Percentiles rank a stretch among this genome's conserved stretches.
These are phyloP conservation scores for Dictyostelium firmibasis DNA, from an alignment of 78 protist species.

Conservation along the genomic window DNA sequence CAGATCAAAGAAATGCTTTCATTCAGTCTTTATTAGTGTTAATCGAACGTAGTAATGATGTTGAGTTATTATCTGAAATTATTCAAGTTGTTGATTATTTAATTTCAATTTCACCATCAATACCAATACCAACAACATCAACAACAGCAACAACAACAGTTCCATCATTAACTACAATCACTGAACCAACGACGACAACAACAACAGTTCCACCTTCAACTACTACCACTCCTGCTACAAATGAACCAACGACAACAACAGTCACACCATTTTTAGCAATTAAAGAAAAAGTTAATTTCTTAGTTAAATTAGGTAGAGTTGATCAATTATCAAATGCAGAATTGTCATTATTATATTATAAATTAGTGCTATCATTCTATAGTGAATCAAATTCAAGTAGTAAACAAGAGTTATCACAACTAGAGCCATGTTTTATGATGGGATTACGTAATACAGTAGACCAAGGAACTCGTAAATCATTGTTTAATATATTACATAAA, in stretches of 20 bases:
- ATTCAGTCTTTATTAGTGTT: constrained; percentile 25
- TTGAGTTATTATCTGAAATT: constrained; percentile 44
- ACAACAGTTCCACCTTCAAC: neutral
- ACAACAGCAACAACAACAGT: neutral
- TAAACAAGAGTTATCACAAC: constrained; percentile 54
- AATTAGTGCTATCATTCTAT: constrained; percentile 35
- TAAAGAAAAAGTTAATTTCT: constrained; percentile 71
- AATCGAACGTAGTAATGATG: constrained; percentile 46
- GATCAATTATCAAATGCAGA: constrained; percentile 38
- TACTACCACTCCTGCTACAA: neutral
- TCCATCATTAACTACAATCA: neutral
- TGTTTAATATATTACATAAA: constrained; percentile 13
- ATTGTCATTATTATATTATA: constrained; percentile 9
- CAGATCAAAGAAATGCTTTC: constrained; percentile 70
- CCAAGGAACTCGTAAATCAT: constrained; percentile 29
- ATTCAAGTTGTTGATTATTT: constrained; percentile 12
- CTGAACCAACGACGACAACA: neutral
- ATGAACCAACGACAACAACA: neutral
- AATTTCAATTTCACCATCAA: constrained; percentile 14
- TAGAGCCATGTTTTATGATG: constrained; percentile 81
- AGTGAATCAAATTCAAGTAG: neutral
- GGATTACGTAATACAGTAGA: constrained; percentile 78
- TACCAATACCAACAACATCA: neutral
- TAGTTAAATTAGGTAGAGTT: constrained; percentile 61
- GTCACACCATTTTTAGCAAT: neutral